phyloP scores from a whole-genome alignment of 495 filamentous ascomycete species.

The Xylaria palmicola region DNA sequence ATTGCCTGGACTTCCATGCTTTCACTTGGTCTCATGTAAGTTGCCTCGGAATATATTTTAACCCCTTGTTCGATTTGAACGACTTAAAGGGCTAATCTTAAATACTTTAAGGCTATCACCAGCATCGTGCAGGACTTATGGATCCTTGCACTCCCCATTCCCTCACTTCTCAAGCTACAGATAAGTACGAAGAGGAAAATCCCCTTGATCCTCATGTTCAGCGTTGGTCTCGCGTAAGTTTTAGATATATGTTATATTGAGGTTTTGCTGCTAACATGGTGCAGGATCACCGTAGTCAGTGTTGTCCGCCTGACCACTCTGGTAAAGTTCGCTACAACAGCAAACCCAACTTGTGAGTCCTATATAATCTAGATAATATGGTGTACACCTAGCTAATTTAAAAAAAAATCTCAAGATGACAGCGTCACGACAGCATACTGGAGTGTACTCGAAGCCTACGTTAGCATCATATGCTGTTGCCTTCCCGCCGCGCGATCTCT shows the following conservation, averaged over 20 bases:
- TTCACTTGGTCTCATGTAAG: constrained; percentile 27
- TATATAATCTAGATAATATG: background rate
- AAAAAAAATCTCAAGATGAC: constrained; percentile 38
- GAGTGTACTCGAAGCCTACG: constrained; percentile 49
- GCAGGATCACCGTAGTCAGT: constrained; percentile 19
- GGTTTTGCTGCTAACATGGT: background rate
- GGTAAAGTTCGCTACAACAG: constrained; percentile 5
- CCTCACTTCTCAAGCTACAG: constrained; percentile 33
- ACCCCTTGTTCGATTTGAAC: background rate
- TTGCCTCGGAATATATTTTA: background rate
- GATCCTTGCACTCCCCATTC: constrained; percentile 38
- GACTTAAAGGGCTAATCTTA: background rate
- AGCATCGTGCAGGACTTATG: constrained; percentile 39
- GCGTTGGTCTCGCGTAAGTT: constrained; percentile 36
- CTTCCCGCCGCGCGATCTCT: constrained; percentile 45
- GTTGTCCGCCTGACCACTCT: constrained; percentile 20
- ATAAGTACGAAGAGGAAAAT: constrained; percentile 38
- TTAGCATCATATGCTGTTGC: constrained; percentile 48
- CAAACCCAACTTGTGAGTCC: constrained; percentile 18
- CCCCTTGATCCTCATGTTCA: constrained; percentile 37
- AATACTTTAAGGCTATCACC: constrained; percentile 20
- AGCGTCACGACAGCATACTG: constrained; percentile 49
- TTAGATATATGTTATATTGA: background rate
- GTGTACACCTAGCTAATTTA: background rate
- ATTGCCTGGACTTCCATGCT: constrained; percentile 33